These are phyloP conservation scores for Talaromyces borbonicus DNA, from an alignment of 495 filamentous ascomycete species.

Conservation along the genomic window DNA sequence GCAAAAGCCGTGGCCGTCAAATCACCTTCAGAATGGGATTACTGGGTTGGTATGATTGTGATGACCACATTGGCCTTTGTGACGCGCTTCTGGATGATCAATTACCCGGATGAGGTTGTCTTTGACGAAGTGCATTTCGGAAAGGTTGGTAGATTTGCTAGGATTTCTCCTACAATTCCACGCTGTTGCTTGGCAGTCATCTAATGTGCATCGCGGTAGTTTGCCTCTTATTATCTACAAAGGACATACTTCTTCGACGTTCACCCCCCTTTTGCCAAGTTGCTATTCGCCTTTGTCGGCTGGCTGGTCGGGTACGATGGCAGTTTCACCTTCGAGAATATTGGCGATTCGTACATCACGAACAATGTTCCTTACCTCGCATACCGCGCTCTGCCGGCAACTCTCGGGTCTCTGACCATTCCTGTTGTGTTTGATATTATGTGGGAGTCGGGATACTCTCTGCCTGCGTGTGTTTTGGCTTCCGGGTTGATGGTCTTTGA, in stretches of 20 bases:
- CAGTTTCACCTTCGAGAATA: conserved; percentile 97
- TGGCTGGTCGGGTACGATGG: conserved; percentile 95
- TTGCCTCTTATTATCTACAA: conserved; percentile 93
- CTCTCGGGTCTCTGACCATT: conserved; percentile 85
- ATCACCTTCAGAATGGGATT: conserved; percentile 60
- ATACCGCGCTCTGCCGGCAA: conserved; percentile 86
- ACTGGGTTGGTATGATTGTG: conserved; percentile 67
- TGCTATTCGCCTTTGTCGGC: conserved; percentile 72
- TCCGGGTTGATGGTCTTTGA: conserved; percentile 87
- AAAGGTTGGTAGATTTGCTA: conserved; percentile 56
- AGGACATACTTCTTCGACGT: conserved; percentile 99
- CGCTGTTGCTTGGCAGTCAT: background rate
- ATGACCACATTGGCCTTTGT: conserved; percentile 79
- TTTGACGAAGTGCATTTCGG: conserved; percentile 99
- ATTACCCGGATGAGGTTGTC: conserved; percentile 89
- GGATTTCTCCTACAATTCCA: too few species aligned
- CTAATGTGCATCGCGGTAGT: conserved; percentile 44
- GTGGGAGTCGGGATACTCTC: conserved; percentile 98
- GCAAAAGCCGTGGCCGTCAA: conserved; percentile 17
- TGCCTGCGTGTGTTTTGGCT: conserved; percentile 83
- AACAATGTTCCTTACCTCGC: conserved; percentile 97
- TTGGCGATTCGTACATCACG: conserved; percentile 93
- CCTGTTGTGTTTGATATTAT: conserved; percentile 94
- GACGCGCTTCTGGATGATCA: conserved; percentile 91
- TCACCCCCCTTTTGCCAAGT: conserved; percentile 84